Conservation (phyloP, 768 basidiomycete species). For the Floccularia luteovirens region DNA sequence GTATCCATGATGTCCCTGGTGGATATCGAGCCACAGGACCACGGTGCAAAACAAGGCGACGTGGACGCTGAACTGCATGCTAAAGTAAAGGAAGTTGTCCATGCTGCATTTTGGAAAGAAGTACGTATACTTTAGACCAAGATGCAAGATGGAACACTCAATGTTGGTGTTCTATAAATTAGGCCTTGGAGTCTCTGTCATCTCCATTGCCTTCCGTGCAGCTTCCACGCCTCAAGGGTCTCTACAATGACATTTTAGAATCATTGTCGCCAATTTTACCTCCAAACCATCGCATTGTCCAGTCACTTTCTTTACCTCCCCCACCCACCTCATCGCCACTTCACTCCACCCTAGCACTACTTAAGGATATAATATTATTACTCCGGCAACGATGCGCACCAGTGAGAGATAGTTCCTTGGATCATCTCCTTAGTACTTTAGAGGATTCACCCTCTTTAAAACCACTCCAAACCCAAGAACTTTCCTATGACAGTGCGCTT, state of each 20-base stretch:
- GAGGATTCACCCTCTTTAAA: constrained; percentile 18
- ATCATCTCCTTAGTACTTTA: constrained; percentile 26
- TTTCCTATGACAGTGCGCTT: not conserved
- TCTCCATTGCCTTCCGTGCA: constrained; percentile 52
- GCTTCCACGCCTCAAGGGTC: constrained; percentile 45
- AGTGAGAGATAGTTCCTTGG: constrained; percentile 47
- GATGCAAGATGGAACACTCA: not conserved
- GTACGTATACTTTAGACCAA: constrained; percentile 24
- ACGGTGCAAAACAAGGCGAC: constrained; percentile 5
- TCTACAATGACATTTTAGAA: constrained; percentile 47
- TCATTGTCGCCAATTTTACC: constrained; percentile 55
- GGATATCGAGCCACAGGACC: constrained; percentile 12
- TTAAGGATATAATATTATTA: constrained; percentile 44
- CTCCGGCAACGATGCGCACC: constrained; percentile 64
- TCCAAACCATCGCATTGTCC: constrained; percentile 37
- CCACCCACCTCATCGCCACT: constrained; percentile 66
- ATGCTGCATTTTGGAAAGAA: constrained; percentile 71
- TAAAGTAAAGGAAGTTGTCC: constrained; percentile 45
- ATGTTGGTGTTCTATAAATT: not conserved
- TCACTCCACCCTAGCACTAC: constrained; percentile 42
- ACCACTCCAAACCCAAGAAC: not conserved
- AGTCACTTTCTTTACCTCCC: constrained; percentile 46
- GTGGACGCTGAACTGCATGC: constrained; percentile 17
- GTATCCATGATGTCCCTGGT: constrained; percentile 48
- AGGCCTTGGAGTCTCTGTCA: constrained; percentile 54